Conservation (phyloP, 768 basidiomycete species). For the Phaeotremella skinneri region DNA sequence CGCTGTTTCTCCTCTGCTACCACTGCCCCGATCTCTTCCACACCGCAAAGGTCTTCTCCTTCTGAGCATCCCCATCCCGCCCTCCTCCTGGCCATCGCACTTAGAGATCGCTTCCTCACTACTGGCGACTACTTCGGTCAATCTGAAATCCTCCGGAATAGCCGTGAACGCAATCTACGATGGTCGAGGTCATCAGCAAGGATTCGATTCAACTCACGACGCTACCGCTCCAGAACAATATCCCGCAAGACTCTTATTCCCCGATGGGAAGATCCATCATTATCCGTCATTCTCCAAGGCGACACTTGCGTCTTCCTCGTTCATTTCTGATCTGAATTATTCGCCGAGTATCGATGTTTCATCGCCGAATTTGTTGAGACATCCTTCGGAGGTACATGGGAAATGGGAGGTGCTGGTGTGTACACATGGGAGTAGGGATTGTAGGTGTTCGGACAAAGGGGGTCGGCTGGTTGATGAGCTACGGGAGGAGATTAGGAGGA, state of each 20-base stretch:
- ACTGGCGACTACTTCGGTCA: conserved; percentile 16
- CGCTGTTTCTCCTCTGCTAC: conserved; percentile 8
- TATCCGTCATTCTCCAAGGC: conserved; percentile 14
- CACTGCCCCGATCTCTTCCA: conserved; percentile 33
- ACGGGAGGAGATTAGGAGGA: conserved; percentile 57
- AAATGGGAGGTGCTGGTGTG: conserved; percentile 58
- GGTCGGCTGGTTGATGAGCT: conserved; percentile 61
- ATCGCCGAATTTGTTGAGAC: not conserved
- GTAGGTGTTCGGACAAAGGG: conserved; percentile 71
- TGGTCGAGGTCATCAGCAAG: conserved; percentile 11
- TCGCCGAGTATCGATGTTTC: not conserved
- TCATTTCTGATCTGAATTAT: conserved; percentile 10
- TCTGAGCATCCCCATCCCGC: conserved; percentile 35
- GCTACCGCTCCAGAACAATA: conserved; percentile 20
- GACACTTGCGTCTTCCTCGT: conserved; percentile 1
- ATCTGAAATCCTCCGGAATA: conserved; percentile 25
- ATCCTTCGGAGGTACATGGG: not conserved
- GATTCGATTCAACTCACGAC: conserved; percentile 12
- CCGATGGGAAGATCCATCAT: conserved; percentile 25
- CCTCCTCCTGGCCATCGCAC: conserved; percentile 36
- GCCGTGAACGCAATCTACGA: conserved; percentile 42
- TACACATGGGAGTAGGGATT: conserved; percentile 75
- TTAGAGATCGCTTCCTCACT: conserved; percentile 39
- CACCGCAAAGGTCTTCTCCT: conserved; percentile 32
- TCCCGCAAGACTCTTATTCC: conserved; percentile 33